Evolutionary conservation across 129 eudicot species (phyloP).

Genomic region (Flaveria trinervia): DNA sequence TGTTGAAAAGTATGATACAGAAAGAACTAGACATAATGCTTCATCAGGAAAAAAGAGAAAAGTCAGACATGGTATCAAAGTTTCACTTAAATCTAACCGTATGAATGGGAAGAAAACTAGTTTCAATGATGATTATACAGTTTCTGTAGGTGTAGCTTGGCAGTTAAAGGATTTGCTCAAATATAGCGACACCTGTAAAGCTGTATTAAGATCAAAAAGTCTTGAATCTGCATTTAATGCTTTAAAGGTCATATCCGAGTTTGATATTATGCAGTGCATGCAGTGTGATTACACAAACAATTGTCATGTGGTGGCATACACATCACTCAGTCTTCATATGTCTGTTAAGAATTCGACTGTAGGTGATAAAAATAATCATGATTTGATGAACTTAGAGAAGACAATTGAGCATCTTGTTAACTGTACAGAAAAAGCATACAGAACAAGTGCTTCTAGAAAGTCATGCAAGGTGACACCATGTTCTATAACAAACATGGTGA

Average conservation of each 20-base stretch:
- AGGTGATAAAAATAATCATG: conserved; percentile 35
- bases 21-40: conserved; percentile 32
- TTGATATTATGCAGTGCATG: conserved; percentile 57
- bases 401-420: conserved; percentile 69
- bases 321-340: conserved; percentile 67
- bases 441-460: conserved; percentile 32
- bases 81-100: conserved; percentile 39
- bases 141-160: conserved; percentile 77
- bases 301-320: conserved; percentile 56
- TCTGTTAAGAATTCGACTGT: conserved; percentile 45
- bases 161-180: conserved; percentile 83
- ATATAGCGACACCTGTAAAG: conserved; percentile 48
- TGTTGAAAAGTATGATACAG: conserved; percentile 46
- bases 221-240: conserved; percentile 46
- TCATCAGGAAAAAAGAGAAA: conserved; percentile 54
- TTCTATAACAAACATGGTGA: conserved; percentile 55
- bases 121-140: conserved; percentile 55
- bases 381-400: conserved; percentile 44
- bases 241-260: conserved; percentile 72
- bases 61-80: conserved; percentile 39
- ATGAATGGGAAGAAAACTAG: conserved; percentile 36
- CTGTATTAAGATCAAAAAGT: conserved; percentile 47
- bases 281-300: conserved; percentile 52
- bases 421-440: conserved; percentile 50
- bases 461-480: conserved; percentile 33